Conservation (phyloP, 2,329 filamentous ascomycete genomes). For the Botryotinia calthae region DNA sequence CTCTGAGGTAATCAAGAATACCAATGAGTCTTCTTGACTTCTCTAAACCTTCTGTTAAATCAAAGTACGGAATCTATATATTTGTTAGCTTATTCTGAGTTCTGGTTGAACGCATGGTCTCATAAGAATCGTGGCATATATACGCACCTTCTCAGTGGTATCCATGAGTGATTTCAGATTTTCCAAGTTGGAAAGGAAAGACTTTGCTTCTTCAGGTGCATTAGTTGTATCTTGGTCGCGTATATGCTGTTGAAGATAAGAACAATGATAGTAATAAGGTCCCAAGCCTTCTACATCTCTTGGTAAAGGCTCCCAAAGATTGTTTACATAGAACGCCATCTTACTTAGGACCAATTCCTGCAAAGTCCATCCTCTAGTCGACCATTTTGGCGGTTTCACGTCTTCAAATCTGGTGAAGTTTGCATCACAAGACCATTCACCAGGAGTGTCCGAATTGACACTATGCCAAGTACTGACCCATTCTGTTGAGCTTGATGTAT, state of each 20-base stretch:
- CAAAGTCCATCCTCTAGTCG: constrained; percentile 38
- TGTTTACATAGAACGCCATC: constrained; percentile 40
- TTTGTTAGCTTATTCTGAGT: neutral
- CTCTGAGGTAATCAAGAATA: constrained; percentile 20
- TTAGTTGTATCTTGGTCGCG: constrained; percentile 8
- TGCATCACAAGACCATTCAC: neutral
- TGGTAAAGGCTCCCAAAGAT: constrained; percentile 34
- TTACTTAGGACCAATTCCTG: constrained; percentile 41
- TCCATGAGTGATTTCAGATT: constrained; percentile 19
- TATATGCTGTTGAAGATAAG: constrained; percentile 33
- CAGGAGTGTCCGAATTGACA: constrained; percentile 22
- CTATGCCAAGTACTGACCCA: constrained; percentile 31
- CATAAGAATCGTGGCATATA: no score
- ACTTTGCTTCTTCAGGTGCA: constrained; percentile 4
- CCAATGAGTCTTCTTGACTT: constrained; percentile 20
- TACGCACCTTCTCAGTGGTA: constrained; percentile 18
- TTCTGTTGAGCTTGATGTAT: constrained; percentile 30
- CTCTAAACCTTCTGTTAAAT: constrained; percentile 15
- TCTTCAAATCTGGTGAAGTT: constrained; percentile 30
- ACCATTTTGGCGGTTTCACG: constrained; percentile 35
- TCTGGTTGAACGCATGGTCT: neutral
- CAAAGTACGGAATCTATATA: constrained; percentile 22
- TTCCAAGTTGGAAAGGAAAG: neutral
- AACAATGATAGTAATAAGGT: constrained; percentile 37
- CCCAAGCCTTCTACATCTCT: constrained; percentile 38